Conservation (phyloP, 192 early-diverging fungal genomes). For the Podochytrium sp. region DNA sequence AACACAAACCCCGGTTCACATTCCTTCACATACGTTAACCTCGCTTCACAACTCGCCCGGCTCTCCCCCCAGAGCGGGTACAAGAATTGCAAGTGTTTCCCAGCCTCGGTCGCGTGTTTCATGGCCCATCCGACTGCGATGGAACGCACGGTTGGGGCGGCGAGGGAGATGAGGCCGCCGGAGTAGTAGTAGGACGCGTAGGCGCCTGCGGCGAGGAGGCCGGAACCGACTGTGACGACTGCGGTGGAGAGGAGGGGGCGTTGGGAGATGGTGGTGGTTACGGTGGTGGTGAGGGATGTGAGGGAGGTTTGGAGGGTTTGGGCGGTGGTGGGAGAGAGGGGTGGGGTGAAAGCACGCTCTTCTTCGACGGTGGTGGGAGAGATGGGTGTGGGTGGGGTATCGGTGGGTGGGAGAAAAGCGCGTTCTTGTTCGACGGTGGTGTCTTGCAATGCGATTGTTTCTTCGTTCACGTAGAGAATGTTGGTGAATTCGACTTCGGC, state of each 20-base stretch:
- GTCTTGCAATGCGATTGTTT: too few relatives aligned
- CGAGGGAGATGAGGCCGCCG: constrained; percentile 37
- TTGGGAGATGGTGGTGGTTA: constrained; percentile 7
- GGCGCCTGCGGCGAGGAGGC: constrained; percentile 47
- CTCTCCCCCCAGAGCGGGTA: constrained; percentile 56
- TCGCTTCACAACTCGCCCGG: constrained; percentile 14
- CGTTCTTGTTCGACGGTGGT: too few relatives aligned
- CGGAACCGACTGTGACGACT: constrained; percentile 18
- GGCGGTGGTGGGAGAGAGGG: too few relatives aligned
- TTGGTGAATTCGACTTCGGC: background rate
- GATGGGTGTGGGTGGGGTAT: too few relatives aligned
- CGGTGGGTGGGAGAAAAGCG: too few relatives aligned
- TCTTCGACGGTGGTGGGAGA: too few relatives aligned
- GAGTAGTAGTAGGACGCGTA: constrained; percentile 46
- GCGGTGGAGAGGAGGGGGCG: constrained; percentile 19
- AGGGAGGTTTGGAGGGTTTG: too few relatives aligned
- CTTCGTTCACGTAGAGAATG: background rate
- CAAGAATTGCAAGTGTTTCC: constrained; percentile 55
- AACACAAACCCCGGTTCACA: constrained; percentile 33
- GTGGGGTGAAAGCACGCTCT: too few relatives aligned
- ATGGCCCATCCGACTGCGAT: constrained; percentile 48
- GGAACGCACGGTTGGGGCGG: constrained; percentile 39
- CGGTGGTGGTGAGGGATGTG: too few relatives aligned
- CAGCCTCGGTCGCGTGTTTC: constrained; percentile 44
- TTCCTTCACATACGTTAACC: constrained; percentile 33